Conservation (phyloP, 495 filamentous ascomycete species). For the Talaromyces proteolyticus region DNA sequence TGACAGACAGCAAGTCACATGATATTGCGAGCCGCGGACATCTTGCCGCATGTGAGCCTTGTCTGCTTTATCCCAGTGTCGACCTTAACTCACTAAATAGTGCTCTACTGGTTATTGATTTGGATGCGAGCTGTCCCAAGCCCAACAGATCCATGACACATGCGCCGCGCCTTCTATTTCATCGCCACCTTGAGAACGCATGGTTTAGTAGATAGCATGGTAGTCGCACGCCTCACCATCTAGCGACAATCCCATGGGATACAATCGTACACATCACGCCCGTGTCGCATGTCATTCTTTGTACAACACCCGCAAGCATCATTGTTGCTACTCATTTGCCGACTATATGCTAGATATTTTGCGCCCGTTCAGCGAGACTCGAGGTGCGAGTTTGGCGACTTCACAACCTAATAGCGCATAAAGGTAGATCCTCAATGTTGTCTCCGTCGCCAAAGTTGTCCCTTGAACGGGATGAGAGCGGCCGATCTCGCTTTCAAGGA, state of each 20-base stretch:
- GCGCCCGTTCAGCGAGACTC: neutral
- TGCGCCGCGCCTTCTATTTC: no score
- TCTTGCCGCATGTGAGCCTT: neutral
- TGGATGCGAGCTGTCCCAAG: no score
- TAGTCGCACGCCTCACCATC: neutral
- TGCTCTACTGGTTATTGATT: no score
- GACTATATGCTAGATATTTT: no score
- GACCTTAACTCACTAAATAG: no score
- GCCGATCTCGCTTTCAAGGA: slow-evolving; percentile 57
- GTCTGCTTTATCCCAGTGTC: neutral
- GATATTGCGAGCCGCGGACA: neutral
- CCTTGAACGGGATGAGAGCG: slow-evolving; percentile 29
- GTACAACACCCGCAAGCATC: neutral
- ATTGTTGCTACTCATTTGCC: no score
- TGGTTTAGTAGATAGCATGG: no score
- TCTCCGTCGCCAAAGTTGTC: slow-evolving; percentile 19
- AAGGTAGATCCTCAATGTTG: slow-evolving; percentile 22
- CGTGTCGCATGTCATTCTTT: neutral
- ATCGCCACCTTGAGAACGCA: no score
- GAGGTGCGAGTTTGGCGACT: neutral
- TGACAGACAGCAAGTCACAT: neutral
- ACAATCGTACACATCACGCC: neutral
- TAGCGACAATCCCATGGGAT: neutral
- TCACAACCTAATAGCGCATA: neutral
- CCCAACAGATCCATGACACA: no score